These are phyloP conservation scores for Cystobasidium tubakii DNA, from an alignment of 768 basidiomycete genomes.

Conservation along the genomic window DNA sequence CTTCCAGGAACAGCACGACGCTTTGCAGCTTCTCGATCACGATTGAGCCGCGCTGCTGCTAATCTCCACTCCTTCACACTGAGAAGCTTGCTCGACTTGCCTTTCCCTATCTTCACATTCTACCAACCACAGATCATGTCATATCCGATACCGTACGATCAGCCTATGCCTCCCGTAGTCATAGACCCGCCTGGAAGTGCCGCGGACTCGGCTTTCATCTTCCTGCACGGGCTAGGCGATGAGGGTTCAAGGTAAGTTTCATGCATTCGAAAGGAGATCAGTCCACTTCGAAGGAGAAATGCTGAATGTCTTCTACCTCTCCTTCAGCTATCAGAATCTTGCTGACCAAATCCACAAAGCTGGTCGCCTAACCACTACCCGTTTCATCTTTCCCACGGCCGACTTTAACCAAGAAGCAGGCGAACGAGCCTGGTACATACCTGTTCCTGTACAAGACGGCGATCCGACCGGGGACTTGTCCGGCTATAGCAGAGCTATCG, in stretches of 20 bases:
- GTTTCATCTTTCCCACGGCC: conserved; percentile 33
- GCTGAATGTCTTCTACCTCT: conserved; percentile 6
- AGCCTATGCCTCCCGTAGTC: conserved; percentile 18
- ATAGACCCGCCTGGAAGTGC: conserved; percentile 2
- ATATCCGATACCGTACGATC: conserved; percentile 14
- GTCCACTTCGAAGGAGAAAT: not conserved
- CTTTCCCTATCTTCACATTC: not conserved
- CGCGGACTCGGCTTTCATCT: conserved; percentile 7
- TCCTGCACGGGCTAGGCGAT: conserved; percentile 31
- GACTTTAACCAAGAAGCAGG: conserved; percentile 26
- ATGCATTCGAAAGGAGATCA: not conserved
- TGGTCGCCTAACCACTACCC: conserved; percentile 19
- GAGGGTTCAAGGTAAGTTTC: conserved; percentile 25
- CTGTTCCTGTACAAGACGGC: conserved; percentile 6
- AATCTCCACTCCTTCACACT: too few species aligned
- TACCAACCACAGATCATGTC: not conserved
- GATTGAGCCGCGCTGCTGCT: too few species aligned
- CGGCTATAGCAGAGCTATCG: not conserved
- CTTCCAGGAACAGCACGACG: too few species aligned
- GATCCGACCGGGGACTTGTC: conserved; percentile 8
- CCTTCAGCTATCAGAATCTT: conserved; percentile 26
- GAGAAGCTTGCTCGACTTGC: too few species aligned
- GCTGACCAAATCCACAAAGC: conserved; percentile 32
- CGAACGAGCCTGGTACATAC: conserved; percentile 32
- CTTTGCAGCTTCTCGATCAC: too few species aligned